Evolutionary conservation across 495 filamentous ascomycete genomes (phyloP).

Genomic region (Annulohypoxylon moriforme): DNA sequence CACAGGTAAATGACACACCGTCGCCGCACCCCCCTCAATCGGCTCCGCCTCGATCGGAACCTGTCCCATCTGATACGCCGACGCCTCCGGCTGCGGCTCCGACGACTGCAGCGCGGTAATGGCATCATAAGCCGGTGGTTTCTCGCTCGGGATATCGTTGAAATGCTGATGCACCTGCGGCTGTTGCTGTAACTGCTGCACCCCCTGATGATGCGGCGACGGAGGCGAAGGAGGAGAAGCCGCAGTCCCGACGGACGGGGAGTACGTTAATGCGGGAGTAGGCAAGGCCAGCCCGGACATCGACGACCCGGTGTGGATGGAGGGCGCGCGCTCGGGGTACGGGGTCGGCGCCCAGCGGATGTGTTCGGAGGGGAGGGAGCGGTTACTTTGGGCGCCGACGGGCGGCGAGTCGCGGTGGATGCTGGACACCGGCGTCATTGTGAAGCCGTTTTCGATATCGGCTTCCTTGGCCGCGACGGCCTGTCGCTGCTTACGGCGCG

Average conservation of each 20-base stretch:
- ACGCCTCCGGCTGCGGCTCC: constrained; percentile 40
- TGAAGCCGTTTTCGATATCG: constrained; percentile 35
- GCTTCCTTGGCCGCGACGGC: constrained; percentile 14
- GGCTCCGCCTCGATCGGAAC: constrained; percentile 14
- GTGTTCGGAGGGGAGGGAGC: too few relatives aligned
- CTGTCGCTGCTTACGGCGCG: constrained; percentile 22
- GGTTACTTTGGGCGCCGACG: too few relatives aligned
- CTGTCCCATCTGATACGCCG: constrained; percentile 40
- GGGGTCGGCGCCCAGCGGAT: constrained; percentile 27
- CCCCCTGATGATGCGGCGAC: neutral
- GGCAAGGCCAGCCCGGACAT: constrained; percentile 40
- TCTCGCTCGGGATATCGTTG: constrained; percentile 10
- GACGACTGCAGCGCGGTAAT: constrained; percentile 30
- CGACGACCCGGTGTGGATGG: constrained; percentile 26
- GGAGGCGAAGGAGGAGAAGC: constrained; percentile 17
- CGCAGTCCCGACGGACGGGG: constrained; percentile 18
- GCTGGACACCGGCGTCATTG: constrained; percentile 8
- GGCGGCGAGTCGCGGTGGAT: too few relatives aligned
- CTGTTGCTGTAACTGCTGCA: neutral
- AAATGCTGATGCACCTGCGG: neutral
- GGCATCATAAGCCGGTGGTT: constrained; percentile 31
- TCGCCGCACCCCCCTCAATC: constrained; percentile 8
- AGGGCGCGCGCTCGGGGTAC: constrained; percentile 25
- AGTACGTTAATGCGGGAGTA: constrained; percentile 36
- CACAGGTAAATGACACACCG: constrained; percentile 25